These are phyloP conservation scores for Pyricularia grisea DNA, from an alignment of 2,329 filamentous ascomycete genomes.

Conservation along the genomic window DNA sequence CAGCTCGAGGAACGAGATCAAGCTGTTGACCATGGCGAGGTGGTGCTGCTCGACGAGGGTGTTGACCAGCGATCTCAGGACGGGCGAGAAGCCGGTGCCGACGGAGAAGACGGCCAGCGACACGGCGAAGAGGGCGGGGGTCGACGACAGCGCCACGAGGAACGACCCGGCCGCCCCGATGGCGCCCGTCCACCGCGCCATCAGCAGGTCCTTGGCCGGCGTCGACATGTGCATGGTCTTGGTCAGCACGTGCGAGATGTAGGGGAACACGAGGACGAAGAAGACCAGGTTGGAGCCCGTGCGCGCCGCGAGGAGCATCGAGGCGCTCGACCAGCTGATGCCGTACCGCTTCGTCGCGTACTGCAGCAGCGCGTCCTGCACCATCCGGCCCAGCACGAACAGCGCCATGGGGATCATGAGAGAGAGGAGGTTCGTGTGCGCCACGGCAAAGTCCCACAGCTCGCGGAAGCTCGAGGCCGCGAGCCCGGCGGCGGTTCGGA, in stretches of 20 bases:
- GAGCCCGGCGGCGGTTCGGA: neutral
- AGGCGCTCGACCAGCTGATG: conserved; percentile 36
- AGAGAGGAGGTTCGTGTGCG: conserved; percentile 25
- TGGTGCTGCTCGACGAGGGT: conserved; percentile 42
- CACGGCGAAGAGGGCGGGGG: conserved; percentile 22
- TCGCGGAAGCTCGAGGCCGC: conserved; percentile 16
- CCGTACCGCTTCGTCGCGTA: conserved; percentile 41
- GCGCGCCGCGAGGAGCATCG: conserved; percentile 29
- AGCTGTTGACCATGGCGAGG: conserved; percentile 42
- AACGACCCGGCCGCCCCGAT: conserved; percentile 23
- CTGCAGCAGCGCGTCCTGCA: conserved; percentile 34
- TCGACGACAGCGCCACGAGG: conserved; percentile 25
- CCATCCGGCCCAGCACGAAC: conserved; percentile 21
- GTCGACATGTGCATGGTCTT: conserved; percentile 16
- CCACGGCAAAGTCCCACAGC: conserved; percentile 28
- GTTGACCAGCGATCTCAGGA: conserved; percentile 41
- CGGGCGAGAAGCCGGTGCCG: conserved; percentile 30
- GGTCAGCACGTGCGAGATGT: conserved; percentile 13
- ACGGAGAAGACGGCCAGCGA: conserved; percentile 35
- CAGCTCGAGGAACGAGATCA: conserved; percentile 40
- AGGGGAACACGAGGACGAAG: conserved; percentile 28
- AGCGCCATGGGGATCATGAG: conserved; percentile 27
- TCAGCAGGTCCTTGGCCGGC: conserved; percentile 28
- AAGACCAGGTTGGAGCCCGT: conserved; percentile 26
- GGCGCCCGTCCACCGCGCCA: conserved; percentile 24